Conservation (phyloP, 768 basidiomycete species). For the Leccinum aurantiacum region DNA sequence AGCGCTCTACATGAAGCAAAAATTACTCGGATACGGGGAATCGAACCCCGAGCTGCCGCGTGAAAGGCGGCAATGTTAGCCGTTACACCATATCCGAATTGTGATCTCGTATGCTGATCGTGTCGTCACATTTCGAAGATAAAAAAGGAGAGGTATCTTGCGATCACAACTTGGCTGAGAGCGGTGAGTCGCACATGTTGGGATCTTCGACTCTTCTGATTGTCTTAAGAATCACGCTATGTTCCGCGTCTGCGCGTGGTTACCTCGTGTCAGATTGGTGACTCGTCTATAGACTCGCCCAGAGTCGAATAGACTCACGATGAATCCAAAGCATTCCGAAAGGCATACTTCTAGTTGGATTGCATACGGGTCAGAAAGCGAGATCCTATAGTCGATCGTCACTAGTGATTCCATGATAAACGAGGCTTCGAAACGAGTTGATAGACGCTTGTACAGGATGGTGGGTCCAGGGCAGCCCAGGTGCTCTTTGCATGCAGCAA, state of each 20-base stretch:
- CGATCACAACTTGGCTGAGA: too few species aligned
- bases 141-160: background rate
- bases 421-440: background rate
- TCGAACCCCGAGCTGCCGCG: conserved; percentile 44
- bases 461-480: conserved; percentile 5
- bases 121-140: background rate
- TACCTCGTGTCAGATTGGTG: too few species aligned
- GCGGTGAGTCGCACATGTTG: background rate
- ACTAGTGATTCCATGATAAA: background rate
- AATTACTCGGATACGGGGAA: conserved; percentile 32
- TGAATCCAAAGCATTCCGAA: background rate
- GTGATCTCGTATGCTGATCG: background rate
- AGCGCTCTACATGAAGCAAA: background rate
- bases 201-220: background rate
- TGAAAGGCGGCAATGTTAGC: conserved; percentile 69
- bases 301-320: background rate
- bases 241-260: too few species aligned
- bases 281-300: background rate
- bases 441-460: conserved; percentile 30
- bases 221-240: too few species aligned
- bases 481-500: background rate
- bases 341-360: background rate
- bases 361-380: background rate
- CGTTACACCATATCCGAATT: conserved; percentile 60
- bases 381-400: background rate